These are phyloP conservation scores for Fonsecaea nubica DNA, from an alignment of 2,329 filamentous ascomycete species.

Conservation along the genomic window DNA sequence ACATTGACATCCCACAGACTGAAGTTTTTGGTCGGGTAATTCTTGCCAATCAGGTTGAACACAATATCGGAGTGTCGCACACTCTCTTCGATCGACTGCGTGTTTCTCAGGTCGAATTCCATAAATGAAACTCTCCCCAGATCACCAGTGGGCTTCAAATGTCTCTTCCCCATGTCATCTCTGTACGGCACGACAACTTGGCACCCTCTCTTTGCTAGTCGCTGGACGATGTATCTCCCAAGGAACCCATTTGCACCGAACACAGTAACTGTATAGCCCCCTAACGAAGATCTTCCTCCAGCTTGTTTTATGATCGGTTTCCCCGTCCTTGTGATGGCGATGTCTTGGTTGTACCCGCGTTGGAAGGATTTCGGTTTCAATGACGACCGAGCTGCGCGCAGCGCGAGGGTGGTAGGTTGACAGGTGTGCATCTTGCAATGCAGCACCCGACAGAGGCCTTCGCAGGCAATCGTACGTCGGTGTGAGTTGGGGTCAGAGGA, in stretches of 20 bases:
- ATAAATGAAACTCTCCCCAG: constrained; percentile 87
- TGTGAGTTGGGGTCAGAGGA: not conserved
- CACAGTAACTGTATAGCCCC: constrained; percentile 94
- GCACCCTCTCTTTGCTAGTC: constrained; percentile 89
- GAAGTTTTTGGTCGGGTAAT: constrained; percentile 99
- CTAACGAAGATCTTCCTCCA: constrained; percentile 79
- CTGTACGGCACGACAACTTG: constrained; percentile 92
- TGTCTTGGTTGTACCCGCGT: constrained; percentile 69
- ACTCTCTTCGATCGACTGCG: constrained; percentile 91
- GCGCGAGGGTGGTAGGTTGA: constrained; percentile 50
- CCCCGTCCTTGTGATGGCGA: constrained; percentile 92
- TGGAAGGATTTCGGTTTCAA: constrained; percentile 41
- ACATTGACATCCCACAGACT: constrained; percentile 89
- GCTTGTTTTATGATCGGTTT: constrained; percentile 90
- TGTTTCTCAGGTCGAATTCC: constrained; percentile 95
- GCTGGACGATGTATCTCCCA: constrained; percentile 96
- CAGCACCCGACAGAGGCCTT: constrained; percentile 29
- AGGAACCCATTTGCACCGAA: constrained; percentile 97
- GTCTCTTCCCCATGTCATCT: constrained; percentile 97
- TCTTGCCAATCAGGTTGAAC: constrained; percentile 92
- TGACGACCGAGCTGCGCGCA: constrained; percentile 51
- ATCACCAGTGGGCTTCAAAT: constrained; percentile 95
- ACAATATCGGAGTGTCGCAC: constrained; percentile 97
- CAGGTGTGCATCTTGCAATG: constrained; percentile 39
- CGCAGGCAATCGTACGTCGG: constrained; percentile 19